Evolutionary conservation across 2,329 filamentous ascomycete species (phyloP).

Genomic region (Scedosporium minutisporum): DNA sequence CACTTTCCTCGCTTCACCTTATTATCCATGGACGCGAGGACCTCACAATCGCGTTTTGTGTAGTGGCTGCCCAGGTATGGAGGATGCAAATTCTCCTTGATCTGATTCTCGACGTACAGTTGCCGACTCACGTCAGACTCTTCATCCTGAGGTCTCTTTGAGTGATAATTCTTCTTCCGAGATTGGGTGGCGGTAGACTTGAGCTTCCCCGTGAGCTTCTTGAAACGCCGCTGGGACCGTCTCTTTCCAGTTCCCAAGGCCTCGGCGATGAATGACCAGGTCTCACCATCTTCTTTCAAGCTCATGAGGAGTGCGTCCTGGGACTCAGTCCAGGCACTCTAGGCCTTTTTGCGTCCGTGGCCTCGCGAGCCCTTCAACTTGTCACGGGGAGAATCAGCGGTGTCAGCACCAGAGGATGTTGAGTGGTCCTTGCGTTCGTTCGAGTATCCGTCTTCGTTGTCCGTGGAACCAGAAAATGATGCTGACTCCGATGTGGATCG

Average conservation of each 20-base stretch:
- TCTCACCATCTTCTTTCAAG: constrained; percentile 22
- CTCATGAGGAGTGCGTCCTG: constrained; percentile 23
- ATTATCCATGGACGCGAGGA: constrained; percentile 25
- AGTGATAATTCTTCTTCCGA: constrained; percentile 1
- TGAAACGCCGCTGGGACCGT: constrained; percentile 23
- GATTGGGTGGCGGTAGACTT: too few species aligned
- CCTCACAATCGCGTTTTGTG: constrained; percentile 20
- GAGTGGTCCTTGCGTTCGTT: not conserved
- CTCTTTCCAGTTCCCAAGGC: constrained; percentile 18
- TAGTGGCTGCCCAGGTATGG: constrained; percentile 15
- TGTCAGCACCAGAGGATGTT: not conserved
- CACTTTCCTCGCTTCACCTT: constrained; percentile 23
- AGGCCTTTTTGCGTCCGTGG: not conserved
- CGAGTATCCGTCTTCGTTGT: not conserved
- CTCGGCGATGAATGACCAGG: constrained; percentile 21
- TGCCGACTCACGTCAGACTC: constrained; percentile 14
- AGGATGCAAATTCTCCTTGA: constrained; percentile 22
- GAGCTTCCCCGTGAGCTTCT: constrained; percentile 15
- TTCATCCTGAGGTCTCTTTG: constrained; percentile 4
- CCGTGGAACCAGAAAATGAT: too few species aligned
- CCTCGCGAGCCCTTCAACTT: not conserved
- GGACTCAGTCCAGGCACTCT: constrained; percentile 21
- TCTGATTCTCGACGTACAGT: constrained; percentile 21
- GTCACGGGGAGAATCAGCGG: not conserved
- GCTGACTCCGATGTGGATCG: not conserved